Base-by-base conservation (phyloP, 1,284 basidiomycete genomes). In the Cryptococcus sp. region DNA sequence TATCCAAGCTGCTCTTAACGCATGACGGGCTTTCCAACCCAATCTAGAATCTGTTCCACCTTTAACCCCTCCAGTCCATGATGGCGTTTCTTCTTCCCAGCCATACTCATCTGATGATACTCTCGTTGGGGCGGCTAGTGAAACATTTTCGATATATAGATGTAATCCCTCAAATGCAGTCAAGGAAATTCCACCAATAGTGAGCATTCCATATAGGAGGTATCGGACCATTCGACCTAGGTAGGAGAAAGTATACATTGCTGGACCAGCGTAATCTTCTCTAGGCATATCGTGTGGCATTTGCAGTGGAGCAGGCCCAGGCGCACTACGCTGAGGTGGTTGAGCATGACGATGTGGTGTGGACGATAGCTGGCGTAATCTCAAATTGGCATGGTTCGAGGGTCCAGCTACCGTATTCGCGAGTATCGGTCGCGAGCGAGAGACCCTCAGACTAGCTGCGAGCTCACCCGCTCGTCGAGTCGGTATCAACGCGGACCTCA, bases 31-130 rank as follows among this genome's bases (percentile, higher is more conserved):
- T 64, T 77, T 78, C 64, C 81, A 80, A 1, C 87, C 85, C 2
- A 91, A 78, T 9, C 76, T 78, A 4, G 84, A 78, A 67, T 89
- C 85, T 14, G 88, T 91, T 37, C 88, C 89, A 7, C 85, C 86
- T 19, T 55, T 66, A 7, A 63, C 47, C 40, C 85, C 82, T n/a
- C 86, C 86, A 2, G 85, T 81, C 88, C 88, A 91, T 41, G 78
- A 78, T 53, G 84, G 84, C 32, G 79, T 78, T 54, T 88, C 85
- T 10, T 79, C 67, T 61, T 84, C 80, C 89, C 88, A 91, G 57
- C 85, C 84, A 81, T 83, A 91, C 7, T 76, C 77, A 46, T 85
- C 83, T 28, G 77, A 73, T 3, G 55, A 48, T 9, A 52, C 79
- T 24, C 80, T 56, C 2, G 62, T 60, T 1, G 69, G 70, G 1